These are phyloP conservation scores for Collybia mongolica DNA, from an alignment of 768 basidiomycete species.

Conservation along the genomic window DNA sequence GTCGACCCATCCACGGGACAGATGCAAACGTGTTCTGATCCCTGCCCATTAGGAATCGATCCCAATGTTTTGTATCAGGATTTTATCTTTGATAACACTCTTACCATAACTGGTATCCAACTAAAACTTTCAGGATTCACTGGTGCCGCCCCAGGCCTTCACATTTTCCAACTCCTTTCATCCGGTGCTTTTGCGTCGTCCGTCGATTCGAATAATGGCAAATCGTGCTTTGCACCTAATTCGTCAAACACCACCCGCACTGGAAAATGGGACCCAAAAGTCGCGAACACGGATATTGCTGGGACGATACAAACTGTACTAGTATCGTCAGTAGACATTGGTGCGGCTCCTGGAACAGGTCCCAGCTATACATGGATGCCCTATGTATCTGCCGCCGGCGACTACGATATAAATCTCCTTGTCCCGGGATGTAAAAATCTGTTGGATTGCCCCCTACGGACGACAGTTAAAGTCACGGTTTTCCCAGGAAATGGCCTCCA, in stretches of 20 bases:
- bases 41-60: conserved; percentile 82
- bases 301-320: conserved; percentile 80
- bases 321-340: conserved; percentile 63
- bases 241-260: conserved; percentile 67
- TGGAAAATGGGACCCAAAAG: conserved; percentile 67
- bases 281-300: conserved; percentile 69
- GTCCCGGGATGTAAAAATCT: conserved; percentile 85
- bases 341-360: conserved; percentile 54
- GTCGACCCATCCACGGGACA: conserved; percentile 73
- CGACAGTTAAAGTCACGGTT: conserved; percentile 79
- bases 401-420: conserved; percentile 81
- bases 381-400: conserved; percentile 86
- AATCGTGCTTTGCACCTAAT: conserved; percentile 76
- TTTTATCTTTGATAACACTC: conserved; percentile 71
- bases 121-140: conserved; percentile 75
- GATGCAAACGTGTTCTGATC: conserved; percentile 71
- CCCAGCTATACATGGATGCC: conserved; percentile 90
- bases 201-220: conserved; percentile 51
- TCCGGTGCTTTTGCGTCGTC: conserved; percentile 90
- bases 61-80: conserved; percentile 85
- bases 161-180: conserved; percentile 89
- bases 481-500: conserved; percentile 70
- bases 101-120: conserved; percentile 86
- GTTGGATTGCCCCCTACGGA: conserved; percentile 78
- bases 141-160: conserved; percentile 78